These are phyloP conservation scores for Solidago caesia DNA, from an alignment of 129 eudicot species.

Conservation along the genomic window DNA sequence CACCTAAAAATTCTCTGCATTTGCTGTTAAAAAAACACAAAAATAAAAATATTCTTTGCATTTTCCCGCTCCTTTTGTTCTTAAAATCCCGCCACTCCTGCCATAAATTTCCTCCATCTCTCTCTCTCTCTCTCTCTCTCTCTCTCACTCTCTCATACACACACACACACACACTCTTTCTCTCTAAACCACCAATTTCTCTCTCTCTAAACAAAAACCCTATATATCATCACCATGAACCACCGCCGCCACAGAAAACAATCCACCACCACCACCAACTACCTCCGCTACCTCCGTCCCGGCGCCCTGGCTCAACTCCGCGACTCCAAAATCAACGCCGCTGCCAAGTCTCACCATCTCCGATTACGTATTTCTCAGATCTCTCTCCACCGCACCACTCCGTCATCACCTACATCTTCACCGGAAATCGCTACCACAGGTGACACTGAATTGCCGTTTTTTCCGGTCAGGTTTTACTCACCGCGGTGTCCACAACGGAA, in stretches of 20 bases:
- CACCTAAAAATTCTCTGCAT: too few relatives aligned
- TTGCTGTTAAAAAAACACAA: too few relatives aligned
- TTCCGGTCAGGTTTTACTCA: conserved; percentile 33
- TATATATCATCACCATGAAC: conserved; percentile 28
- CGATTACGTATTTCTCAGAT: conserved; percentile 31
- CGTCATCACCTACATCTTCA: conserved; percentile 32
- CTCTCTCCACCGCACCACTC: conserved; percentile 23
- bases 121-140: conserved; percentile 16
- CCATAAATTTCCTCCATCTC: neutral
- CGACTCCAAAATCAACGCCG: conserved; percentile 39
- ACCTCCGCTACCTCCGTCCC: conserved; percentile 37
- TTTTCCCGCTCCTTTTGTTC: conserved; percentile 32
- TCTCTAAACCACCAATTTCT: neutral
- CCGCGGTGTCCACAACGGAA: conserved; percentile 52
- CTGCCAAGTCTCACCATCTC: conserved; percentile 40
- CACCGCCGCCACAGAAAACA: conserved; percentile 39
- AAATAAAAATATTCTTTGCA: neutral
- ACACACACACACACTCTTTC: too few relatives aligned
- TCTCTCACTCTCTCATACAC: too few relatives aligned
- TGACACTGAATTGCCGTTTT: conserved; percentile 34
- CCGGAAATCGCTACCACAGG: neutral
- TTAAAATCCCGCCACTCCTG: conserved; percentile 32
- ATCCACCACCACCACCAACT: conserved; percentile 3
- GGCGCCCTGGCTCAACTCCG: conserved; percentile 46
- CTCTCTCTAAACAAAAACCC: conserved; percentile 16